These are phyloP conservation scores for Hypholoma sublateritium DNA, from an alignment of 768 basidiomycete species.

Conservation along the genomic window DNA sequence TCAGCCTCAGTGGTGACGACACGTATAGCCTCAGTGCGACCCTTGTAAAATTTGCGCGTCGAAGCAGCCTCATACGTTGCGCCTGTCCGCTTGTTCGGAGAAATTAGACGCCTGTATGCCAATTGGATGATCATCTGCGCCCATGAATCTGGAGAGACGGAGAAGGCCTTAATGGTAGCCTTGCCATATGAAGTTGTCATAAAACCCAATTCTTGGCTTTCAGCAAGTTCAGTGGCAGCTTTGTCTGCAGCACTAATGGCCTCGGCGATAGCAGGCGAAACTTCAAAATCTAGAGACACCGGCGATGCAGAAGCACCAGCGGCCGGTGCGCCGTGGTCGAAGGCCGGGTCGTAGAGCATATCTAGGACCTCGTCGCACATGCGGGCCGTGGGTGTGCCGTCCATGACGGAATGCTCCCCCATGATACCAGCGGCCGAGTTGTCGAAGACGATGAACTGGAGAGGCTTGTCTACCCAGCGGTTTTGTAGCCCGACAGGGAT, in stretches of 20 bases:
- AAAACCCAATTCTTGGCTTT: slow-evolving; percentile 63
- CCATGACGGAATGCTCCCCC: slow-evolving; percentile 94
- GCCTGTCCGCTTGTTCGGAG: slow-evolving; percentile 54
- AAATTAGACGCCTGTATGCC: slow-evolving; percentile 75
- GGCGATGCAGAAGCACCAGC: slow-evolving; percentile 31
- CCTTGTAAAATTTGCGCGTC: slow-evolving; percentile 85
- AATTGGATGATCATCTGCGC: slow-evolving; percentile 91
- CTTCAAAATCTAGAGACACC: slow-evolving; percentile 60
- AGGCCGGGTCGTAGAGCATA: slow-evolving; percentile 55
- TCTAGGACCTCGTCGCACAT: slow-evolving; percentile 70
- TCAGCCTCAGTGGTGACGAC: slow-evolving; percentile 78
- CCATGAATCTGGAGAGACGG: slow-evolving; percentile 94
- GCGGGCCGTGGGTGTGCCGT: slow-evolving; percentile 80
- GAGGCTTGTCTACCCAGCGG: slow-evolving; percentile 89
- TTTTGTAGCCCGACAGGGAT: slow-evolving; percentile 61
- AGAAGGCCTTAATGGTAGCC: slow-evolving; percentile 79
- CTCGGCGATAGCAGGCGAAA: slow-evolving; percentile 42
- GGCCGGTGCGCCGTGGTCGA: slow-evolving; percentile 54
- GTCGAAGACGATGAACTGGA: slow-evolving; percentile 84
- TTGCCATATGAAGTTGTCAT: slow-evolving; percentile 80
- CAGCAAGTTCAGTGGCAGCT: slow-evolving; percentile 56
- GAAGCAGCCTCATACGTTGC: slow-evolving; percentile 95
- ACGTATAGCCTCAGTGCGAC: slow-evolving; percentile 92
- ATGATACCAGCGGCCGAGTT: slow-evolving; percentile 81
- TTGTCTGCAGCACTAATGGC: slow-evolving; percentile 60